These are phyloP conservation scores for Apiotrichum akiyoshidainum DNA, from an alignment of 1,284 basidiomycete genomes.

Conservation along the genomic window DNA sequence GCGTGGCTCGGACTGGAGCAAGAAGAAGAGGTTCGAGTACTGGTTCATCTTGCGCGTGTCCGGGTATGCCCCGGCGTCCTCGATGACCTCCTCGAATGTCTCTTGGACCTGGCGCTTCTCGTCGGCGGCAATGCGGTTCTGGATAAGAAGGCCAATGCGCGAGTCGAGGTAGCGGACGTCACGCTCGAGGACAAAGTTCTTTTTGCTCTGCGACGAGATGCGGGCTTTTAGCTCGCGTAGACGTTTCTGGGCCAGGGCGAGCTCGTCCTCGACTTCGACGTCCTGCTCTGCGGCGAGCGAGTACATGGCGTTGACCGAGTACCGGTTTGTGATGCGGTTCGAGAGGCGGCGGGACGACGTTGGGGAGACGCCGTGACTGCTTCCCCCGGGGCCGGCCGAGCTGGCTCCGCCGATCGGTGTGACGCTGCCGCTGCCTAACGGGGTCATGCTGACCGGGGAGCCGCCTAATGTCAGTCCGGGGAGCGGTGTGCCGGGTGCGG, in stretches of 20 bases:
- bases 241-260: constrained; percentile 95
- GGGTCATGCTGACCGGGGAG: neutral
- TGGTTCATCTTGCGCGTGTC: constrained; percentile 87
- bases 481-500: constrained; percentile 12
- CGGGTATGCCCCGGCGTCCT: constrained; percentile 69
- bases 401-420: neutral
- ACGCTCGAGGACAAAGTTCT: constrained; percentile 97
- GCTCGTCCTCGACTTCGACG: constrained; percentile 95
- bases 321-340: constrained; percentile 94
- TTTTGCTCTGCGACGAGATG: constrained; percentile 97
- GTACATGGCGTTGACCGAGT: constrained; percentile 92
- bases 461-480: neutral
- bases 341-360: constrained; percentile 34
- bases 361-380: constrained; percentile 1
- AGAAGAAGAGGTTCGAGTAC: constrained; percentile 98
- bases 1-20: constrained; percentile 93
- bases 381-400: neutral
- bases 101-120: constrained; percentile 94
- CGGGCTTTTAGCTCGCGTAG: constrained; percentile 93
- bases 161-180: constrained; percentile 98
- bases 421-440: neutral
- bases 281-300: constrained; percentile 98
- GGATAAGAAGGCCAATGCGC: constrained; percentile 93
- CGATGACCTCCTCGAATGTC: constrained; percentile 91
- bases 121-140: constrained; percentile 95